Base-by-base conservation (phyloP, 305 asterid genomes). In the Plantago lanceolata region DNA sequence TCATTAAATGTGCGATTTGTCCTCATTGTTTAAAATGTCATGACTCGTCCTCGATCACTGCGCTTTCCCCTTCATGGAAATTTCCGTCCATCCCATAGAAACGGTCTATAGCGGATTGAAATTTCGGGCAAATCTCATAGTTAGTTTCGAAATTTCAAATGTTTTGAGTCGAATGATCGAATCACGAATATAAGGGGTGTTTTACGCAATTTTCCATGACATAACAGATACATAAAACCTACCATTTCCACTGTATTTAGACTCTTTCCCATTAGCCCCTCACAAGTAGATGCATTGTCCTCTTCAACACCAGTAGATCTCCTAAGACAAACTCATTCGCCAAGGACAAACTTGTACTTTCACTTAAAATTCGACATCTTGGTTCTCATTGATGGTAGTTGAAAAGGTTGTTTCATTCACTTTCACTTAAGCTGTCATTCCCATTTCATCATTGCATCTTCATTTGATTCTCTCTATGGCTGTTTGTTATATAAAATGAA, bases 321-420 rank as follows among this genome's bases (percentile, higher is more conserved):
- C 53, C 16, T 47, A 5, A 8, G 8, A 50, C 66, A 69, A 44
- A 35, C 17, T 62, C 71, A 61, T 57, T 53, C 54, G 72, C 51
- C 56, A 68, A 64, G 83, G 78, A 63, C 50, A 71, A 3, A 61
- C 6, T 73, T 20, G 79, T 65, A 59, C 55, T 51, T 17, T 19
- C 55, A 57, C 20, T 43, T 12, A 45, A 52, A 33, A 26, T 29
- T 58, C 59, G 56, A 26, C 69, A 55, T 45, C 57, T 55, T 29
- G 70, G 71, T 68, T 73, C 71, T 48, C 48, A 71, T 67, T 63
- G 72, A 20, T 61, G 66, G 68, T 63, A 80, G 78, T 67, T 76
- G 60, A 59, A 56, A 64, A 78, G 73, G 86, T 81, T 64, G 60
- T 55, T 70, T 75, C 85, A 77, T 78, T 85, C 87, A 76, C 79